phyloP scores from a whole-genome alignment of 768 basidiomycete genomes.

The Trametes elegans region DNA sequence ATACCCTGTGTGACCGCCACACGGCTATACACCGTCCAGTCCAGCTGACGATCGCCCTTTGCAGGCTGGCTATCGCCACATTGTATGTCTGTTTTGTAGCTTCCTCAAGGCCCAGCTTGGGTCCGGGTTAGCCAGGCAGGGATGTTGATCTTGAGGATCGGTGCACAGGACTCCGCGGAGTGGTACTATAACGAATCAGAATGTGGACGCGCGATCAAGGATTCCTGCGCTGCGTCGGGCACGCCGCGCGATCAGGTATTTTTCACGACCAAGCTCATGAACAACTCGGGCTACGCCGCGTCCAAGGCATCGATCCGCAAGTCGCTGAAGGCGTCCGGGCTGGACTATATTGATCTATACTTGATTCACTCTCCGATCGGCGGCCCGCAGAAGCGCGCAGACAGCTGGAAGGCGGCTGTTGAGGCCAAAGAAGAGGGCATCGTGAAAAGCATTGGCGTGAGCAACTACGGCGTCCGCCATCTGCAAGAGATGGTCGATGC shows the following conservation, averaged over 20 bases:
- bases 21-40: background rate
- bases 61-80: slow-evolving; percentile 63
- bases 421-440: slow-evolving; percentile 61
- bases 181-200: slow-evolving; percentile 68
- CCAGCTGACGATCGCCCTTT: slow-evolving; percentile 3
- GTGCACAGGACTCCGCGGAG: slow-evolving; percentile 43
- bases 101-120: background rate
- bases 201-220: slow-evolving; percentile 58
- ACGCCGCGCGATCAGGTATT: slow-evolving; percentile 59
- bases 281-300: slow-evolving; percentile 51
- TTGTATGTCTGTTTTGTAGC: slow-evolving; percentile 51
- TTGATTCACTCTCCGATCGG: slow-evolving; percentile 69
- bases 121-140: too few relatives aligned
- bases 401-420: slow-evolving; percentile 65
- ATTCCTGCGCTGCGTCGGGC: slow-evolving; percentile 46
- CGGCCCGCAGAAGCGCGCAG: slow-evolving; percentile 51
- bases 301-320: slow-evolving; percentile 48
- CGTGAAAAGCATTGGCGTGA: slow-evolving; percentile 63
- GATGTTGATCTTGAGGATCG: too few relatives aligned
- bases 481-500: slow-evolving; percentile 50
- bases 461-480: slow-evolving; percentile 59
- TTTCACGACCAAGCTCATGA: slow-evolving; percentile 69
- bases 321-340: slow-evolving; percentile 50
- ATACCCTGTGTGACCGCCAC: background rate
- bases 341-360: slow-evolving; percentile 71